phyloP scores from a whole-genome alignment of 139 green algal species.

The Auxenochlorella pyrenoidosa region DNA sequence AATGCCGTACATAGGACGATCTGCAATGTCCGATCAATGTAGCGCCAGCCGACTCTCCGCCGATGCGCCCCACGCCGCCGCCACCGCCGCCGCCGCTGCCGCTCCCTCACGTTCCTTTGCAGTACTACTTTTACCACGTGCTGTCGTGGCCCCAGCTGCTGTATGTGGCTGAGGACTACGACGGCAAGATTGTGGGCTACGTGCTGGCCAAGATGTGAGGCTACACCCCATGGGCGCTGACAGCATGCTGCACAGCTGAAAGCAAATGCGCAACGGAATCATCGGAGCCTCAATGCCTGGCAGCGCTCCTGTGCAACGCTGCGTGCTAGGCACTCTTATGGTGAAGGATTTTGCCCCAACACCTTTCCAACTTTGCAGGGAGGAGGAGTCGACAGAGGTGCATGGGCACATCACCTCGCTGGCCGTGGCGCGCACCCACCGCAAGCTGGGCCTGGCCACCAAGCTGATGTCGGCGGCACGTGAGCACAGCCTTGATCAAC shows the following conservation, averaged over 20 bases:
- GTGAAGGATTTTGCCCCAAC: too few species aligned
- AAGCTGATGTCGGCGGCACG: slow-evolving; percentile 95
- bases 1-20: not conserved
- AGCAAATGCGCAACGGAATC: too few species aligned
- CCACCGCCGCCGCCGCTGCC: not conserved
- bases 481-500: slow-evolving; percentile 51
- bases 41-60: not conserved
- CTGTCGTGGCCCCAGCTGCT: slow-evolving; percentile 98
- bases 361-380: slow-evolving; percentile 69
- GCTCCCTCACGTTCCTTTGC: slow-evolving; percentile 39
- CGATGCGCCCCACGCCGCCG: not conserved
- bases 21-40: not conserved
- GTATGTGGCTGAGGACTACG: slow-evolving; percentile 97
- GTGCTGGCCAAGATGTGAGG: slow-evolving; percentile 98
- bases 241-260: too few species aligned
- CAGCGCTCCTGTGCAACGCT: too few species aligned
- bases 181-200: slow-evolving; percentile 98
- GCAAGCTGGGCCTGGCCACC: slow-evolving; percentile 96
- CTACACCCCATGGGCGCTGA: not conserved
- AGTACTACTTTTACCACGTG: slow-evolving; percentile 99
- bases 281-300: too few species aligned
- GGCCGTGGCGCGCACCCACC: slow-evolving; percentile 93
- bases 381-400: slow-evolving; percentile 84
- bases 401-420: slow-evolving; percentile 99
- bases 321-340: too few species aligned